Conservation (phyloP, 1,139 yeast genomes). For the Blastobotrys capitulatus region DNA sequence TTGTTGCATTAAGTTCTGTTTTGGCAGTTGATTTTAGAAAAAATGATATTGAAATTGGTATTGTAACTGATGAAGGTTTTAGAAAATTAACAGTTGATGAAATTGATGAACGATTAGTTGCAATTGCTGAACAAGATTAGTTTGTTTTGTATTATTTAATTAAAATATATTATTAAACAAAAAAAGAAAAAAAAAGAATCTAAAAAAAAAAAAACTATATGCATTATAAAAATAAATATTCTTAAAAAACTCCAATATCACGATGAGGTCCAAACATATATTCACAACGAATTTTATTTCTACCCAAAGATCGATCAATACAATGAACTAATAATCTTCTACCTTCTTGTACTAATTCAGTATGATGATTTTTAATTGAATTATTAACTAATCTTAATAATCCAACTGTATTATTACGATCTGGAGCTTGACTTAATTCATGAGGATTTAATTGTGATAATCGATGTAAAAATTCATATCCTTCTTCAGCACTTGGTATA, state of each 20-base stretch:
- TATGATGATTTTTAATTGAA: constrained; percentile 25
- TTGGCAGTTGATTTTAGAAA: constrained; percentile 91
- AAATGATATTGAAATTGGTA: constrained; percentile 89
- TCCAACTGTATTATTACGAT: constrained; percentile 30
- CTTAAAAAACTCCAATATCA: constrained; percentile 3
- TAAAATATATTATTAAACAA: background rate
- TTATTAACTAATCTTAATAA: constrained; percentile 28
- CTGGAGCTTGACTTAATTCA: constrained; percentile 19
- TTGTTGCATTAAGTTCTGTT: constrained; percentile 76
- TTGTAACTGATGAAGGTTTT: constrained; percentile 63
- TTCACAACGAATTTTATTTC: constrained; percentile 23
- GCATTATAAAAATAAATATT: background rate
- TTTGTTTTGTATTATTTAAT: background rate
- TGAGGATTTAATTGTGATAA: constrained; percentile 21
- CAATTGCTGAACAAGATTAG: constrained; percentile 94
- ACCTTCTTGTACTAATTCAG: constrained; percentile 32
- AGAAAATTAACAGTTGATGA: constrained; percentile 72
- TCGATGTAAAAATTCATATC: constrained; percentile 24
- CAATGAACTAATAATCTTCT: constrained; percentile 29
- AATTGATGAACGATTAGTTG: constrained; percentile 86
- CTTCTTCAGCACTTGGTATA: constrained; percentile 21
- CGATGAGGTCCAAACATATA: constrained; percentile 21
- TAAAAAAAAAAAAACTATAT: background rate
- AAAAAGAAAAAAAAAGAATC: background rate
- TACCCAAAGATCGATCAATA: constrained; percentile 32